Evolutionary conservation across 2,329 filamentous ascomycete genomes (phyloP).

Genomic region (Colletotrichum sp.): DNA sequence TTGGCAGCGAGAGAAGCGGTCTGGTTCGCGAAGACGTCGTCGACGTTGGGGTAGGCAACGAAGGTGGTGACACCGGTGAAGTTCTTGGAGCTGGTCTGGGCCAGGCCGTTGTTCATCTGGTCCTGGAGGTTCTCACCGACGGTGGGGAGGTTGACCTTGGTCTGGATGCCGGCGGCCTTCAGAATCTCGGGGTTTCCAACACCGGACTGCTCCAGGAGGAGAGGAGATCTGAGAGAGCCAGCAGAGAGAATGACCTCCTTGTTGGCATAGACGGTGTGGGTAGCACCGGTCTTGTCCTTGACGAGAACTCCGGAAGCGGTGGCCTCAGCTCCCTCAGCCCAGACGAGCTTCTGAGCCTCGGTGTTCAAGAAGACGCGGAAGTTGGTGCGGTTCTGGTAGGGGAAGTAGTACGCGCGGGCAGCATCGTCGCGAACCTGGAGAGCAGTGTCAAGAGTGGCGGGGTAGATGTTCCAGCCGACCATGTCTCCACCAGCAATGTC

Average conservation of each 20-base stretch:
- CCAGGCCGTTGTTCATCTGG: conserved; percentile 42
- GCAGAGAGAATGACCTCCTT: conserved; percentile 54
- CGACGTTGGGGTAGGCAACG: background rate
- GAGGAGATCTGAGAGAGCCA: conserved; percentile 55
- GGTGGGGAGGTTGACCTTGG: conserved; percentile 49
- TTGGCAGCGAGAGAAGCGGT: background rate
- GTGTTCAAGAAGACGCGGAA: conserved; percentile 26
- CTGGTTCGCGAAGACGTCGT: conserved; percentile 27
- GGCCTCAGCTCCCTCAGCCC: background rate
- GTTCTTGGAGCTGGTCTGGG: conserved; percentile 26
- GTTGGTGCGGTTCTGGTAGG: conserved; percentile 40
- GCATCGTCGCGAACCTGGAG: conserved; percentile 43
- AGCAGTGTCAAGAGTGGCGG: conserved; percentile 43
- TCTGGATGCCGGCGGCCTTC: conserved; percentile 44
- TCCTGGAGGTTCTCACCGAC: conserved; percentile 60
- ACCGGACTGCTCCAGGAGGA: conserved; percentile 58
- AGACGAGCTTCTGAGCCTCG: conserved; percentile 4
- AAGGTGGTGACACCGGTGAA: background rate
- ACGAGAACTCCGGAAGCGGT: background rate
- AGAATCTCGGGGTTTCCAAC: conserved; percentile 51
- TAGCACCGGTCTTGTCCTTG: conserved; percentile 31
- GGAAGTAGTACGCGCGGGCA: conserved; percentile 46
- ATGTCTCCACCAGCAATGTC: conserved; percentile 45
- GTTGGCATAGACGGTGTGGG: conserved; percentile 37
- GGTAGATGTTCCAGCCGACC: conserved; percentile 41